phyloP scores from a whole-genome alignment of 768 basidiomycete genomes.

The Collybiopsis luxurians region DNA sequence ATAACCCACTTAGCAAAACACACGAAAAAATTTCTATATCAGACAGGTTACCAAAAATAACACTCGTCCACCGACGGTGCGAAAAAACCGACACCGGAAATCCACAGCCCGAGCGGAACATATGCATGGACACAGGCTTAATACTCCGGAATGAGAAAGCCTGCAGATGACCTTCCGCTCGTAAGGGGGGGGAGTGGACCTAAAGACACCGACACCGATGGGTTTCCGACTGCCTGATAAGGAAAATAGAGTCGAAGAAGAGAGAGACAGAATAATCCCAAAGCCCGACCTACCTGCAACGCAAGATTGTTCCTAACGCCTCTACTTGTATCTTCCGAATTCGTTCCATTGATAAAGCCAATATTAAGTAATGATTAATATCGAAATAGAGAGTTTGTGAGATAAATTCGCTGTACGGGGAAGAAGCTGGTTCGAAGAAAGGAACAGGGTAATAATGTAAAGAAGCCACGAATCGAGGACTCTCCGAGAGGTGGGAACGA shows the following conservation, averaged over 20 bases:
- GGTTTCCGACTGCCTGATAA: not conserved
- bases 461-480: not conserved
- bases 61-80: too few species aligned
- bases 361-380: not conserved
- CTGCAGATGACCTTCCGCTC: constrained; percentile 1
- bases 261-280: too few species aligned
- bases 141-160: too few species aligned
- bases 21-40: not conserved
- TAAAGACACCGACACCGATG: constrained; percentile 6
- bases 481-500: not conserved
- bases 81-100: not conserved
- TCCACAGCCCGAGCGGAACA: not conserved
- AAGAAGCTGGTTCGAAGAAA: too few species aligned
- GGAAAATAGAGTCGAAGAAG: not conserved
- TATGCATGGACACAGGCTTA: not conserved
- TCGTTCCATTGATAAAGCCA: not conserved
- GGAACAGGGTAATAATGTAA: too few species aligned
- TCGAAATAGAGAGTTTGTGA: too few species aligned
- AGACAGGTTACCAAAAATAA: not conserved
- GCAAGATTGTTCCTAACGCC: too few species aligned
- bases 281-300: too few species aligned
- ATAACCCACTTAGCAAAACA: not conserved
- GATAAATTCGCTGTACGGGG: too few species aligned
- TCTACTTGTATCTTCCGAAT: not conserved
- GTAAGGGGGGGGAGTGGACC: not conserved